Evolutionary conservation across 2,329 filamentous ascomycete genomes (phyloP).

Genomic region (Alternaria postmessia): DNA sequence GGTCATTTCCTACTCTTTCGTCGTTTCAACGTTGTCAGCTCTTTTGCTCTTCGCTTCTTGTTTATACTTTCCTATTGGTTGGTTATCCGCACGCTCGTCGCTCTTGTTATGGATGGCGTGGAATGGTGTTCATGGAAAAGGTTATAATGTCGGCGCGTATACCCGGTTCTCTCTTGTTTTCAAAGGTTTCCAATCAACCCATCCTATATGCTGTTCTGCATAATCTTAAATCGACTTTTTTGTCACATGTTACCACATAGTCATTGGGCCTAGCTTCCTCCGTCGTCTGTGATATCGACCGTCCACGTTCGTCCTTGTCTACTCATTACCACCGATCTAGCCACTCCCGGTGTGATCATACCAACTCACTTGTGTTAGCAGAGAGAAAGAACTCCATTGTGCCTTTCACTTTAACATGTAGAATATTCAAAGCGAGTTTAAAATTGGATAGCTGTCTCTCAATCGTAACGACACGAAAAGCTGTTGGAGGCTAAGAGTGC

Average conservation of each 20-base stretch:
- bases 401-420: not conserved
- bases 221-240: not conserved
- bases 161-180: constrained; percentile 15
- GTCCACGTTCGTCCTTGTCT: not conserved
- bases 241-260: not conserved
- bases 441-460: not conserved
- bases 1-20: not conserved
- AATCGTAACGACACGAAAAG: not conserved
- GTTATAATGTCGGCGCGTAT: constrained; percentile 24
- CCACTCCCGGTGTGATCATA: too few species aligned
- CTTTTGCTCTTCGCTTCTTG: constrained; percentile 10
- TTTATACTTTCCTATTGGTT: constrained; percentile 6
- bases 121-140: constrained; percentile 11
- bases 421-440: not conserved
- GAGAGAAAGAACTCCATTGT: not conserved
- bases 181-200: not conserved
- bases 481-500: not conserved
- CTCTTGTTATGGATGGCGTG: constrained; percentile 4
- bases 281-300: too few species aligned
- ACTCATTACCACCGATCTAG: not conserved
- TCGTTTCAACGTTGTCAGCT: not conserved
- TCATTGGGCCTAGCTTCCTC: not conserved
- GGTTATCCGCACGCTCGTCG: not conserved
- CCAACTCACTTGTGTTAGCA: not conserved
- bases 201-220: not conserved